A percentile compares a stretch with the other conserved stretches of the same genome.
Evolutionary conservation across 257 asterid species (phyloP).

Genomic region (Nicotiana knightiana): DNA sequence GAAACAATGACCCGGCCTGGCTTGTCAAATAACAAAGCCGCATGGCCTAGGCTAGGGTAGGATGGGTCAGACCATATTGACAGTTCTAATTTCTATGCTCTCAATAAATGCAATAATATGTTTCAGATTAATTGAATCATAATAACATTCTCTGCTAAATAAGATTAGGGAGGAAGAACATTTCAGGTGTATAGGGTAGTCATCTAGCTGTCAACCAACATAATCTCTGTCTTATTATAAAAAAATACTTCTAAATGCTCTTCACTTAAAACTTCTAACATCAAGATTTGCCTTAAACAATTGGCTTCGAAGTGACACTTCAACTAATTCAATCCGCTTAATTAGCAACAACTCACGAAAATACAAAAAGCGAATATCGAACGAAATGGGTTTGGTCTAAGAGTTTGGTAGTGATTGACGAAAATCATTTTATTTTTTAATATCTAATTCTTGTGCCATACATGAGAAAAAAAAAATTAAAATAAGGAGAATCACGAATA

Average conservation of each 20-base stretch:
- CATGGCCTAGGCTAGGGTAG: no score
- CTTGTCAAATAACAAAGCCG: no score
- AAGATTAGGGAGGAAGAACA: background rate
- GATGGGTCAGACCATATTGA: no score
- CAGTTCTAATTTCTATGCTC: background rate
- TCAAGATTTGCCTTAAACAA: background rate
- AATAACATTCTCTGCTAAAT: background rate
- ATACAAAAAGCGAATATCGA: background rate
- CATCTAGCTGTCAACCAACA: background rate
- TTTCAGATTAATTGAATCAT: background rate
- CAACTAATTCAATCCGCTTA: background rate
- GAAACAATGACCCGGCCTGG: no score
- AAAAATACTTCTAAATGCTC: background rate
- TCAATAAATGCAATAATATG: background rate
- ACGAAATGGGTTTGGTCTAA: background rate
- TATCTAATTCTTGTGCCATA: background rate
- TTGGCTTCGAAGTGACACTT: slow-evolving; percentile 10
- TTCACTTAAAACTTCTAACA: background rate
- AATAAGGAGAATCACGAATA: background rate
- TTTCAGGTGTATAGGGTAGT: slow-evolving; percentile 4
- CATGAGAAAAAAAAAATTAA: background rate
- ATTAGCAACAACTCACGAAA: background rate
- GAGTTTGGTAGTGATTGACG: slow-evolving; percentile 4
- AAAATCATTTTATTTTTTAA: background rate
- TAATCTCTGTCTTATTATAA: background rate